Conservation (phyloP, 805 yeast genomes). For the Clavispora fructus region DNA sequence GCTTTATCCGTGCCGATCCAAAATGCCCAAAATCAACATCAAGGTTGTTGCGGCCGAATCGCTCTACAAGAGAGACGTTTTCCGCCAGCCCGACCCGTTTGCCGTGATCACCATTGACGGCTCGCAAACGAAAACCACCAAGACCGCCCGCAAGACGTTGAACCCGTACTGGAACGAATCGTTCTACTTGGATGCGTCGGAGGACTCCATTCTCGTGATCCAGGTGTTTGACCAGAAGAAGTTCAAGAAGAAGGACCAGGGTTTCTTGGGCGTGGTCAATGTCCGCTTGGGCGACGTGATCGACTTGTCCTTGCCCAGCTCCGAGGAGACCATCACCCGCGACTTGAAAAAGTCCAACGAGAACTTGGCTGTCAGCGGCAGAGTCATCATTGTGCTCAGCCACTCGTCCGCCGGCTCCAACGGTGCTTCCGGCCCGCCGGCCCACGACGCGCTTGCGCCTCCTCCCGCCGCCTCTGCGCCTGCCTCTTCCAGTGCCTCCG, state of each 20-base stretch:
- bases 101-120: constrained; percentile 98
- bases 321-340: constrained; percentile 86
- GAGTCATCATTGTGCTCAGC: constrained; percentile 72
- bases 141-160: constrained; percentile 87
- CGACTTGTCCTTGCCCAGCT: constrained; percentile 47
- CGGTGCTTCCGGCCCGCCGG: constrained; percentile 7
- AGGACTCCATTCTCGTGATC: constrained; percentile 79
- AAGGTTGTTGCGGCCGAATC: constrained; percentile 94
- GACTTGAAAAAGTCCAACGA: constrained; percentile 91
- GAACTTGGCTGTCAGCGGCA: constrained; percentile 88
- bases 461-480: constrained; percentile 10
- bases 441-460: constrained; percentile 18
- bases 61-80: constrained; percentile 89
- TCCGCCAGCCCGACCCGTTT: constrained; percentile 95
- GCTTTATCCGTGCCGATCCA: neutral
- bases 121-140: constrained; percentile 89
- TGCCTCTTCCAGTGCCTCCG: constrained; percentile 9
- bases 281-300: constrained; percentile 84
- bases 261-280: constrained; percentile 94
- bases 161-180: constrained; percentile 98
- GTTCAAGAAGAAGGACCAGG: constrained; percentile 97
- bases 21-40: constrained; percentile 43
- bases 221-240: constrained; percentile 97
- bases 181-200: constrained; percentile 71
- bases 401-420: constrained; percentile 27